Conservation (phyloP, 163 green algal species). For the Volvox carteri region DNA sequence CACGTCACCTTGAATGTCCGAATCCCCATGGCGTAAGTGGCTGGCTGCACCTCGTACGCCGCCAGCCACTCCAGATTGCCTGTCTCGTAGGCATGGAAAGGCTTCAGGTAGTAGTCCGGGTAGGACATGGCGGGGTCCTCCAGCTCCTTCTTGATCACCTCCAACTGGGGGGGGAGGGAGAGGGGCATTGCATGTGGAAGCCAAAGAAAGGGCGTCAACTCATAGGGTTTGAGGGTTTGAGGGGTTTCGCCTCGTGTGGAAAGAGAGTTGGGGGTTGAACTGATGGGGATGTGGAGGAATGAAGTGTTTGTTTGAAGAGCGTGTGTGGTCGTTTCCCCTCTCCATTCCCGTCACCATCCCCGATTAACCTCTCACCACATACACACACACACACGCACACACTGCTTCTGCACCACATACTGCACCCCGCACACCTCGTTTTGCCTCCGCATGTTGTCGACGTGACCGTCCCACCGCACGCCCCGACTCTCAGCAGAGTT, state of each 20-base stretch:
- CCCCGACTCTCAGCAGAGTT: slow-evolving; percentile 63
- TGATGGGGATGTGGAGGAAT: too few species aligned
- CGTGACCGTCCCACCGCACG: slow-evolving; percentile 66
- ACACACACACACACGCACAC: too few species aligned
- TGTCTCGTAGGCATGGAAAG: slow-evolving; percentile 86
- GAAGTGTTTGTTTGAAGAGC: too few species aligned
- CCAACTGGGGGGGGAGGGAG: slow-evolving; percentile 46
- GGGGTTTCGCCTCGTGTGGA: too few species aligned
- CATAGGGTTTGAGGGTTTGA: too few species aligned
- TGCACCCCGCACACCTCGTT: slow-evolving; percentile 58
- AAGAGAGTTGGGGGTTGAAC: too few species aligned
- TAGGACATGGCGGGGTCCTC: slow-evolving; percentile 73
- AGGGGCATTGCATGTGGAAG: background rate
- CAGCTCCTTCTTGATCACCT: slow-evolving; percentile 68
- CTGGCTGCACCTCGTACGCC: slow-evolving; percentile 86
- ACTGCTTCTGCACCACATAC: too few species aligned
- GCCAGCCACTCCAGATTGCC: slow-evolving; percentile 88
- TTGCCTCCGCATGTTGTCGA: slow-evolving; percentile 56
- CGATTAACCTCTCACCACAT: too few species aligned
- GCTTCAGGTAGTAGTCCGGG: slow-evolving; percentile 82
- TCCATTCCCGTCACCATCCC: too few species aligned
- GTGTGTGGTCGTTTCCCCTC: too few species aligned
- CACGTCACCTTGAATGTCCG: slow-evolving; percentile 73
- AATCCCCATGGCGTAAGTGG: slow-evolving; percentile 82
- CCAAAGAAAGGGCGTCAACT: background rate